phyloP scores from a whole-genome alignment of 352 stramenopile species.

The Globisporangium carolinianum region DNA sequence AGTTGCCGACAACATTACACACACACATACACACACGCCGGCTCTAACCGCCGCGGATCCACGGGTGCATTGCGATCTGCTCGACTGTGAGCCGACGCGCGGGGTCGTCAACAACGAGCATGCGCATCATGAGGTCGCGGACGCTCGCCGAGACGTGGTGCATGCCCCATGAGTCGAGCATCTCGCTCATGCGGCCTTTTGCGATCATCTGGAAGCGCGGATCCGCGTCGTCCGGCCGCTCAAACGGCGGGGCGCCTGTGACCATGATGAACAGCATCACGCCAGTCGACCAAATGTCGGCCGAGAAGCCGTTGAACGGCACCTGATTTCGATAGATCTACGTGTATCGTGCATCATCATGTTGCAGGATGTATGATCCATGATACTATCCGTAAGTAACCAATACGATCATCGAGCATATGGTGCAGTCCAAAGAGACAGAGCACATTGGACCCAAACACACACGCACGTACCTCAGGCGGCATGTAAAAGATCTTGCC shows the following conservation, averaged over 20 bases:
- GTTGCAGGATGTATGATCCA: too few species aligned
- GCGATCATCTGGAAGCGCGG: conserved; percentile 84
- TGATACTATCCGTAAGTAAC: too few species aligned
- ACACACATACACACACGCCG: too few species aligned
- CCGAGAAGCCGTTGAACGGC: conserved; percentile 88
- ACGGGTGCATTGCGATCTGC: conserved; percentile 80
- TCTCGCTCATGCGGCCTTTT: conserved; percentile 66
- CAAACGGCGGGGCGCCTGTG: conserved; percentile 88
- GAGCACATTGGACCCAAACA: too few species aligned
- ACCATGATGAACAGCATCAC: conserved; percentile 95
- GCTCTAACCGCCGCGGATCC: conserved; percentile 59
- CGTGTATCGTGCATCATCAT: too few species aligned
- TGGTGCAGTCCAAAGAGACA: not conserved
- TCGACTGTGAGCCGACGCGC: conserved; percentile 66
- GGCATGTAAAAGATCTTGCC: conserved; percentile 90
- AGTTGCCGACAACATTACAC: too few species aligned
- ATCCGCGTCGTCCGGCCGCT: conserved; percentile 74
- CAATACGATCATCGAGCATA: not conserved
- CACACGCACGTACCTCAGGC: conserved; percentile 42
- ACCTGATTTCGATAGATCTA: conserved; percentile 88
- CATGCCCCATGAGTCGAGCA: conserved; percentile 86
- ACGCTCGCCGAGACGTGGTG: conserved; percentile 65
- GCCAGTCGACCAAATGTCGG: conserved; percentile 92
- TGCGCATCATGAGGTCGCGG: conserved; percentile 66
- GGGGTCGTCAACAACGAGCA: conserved; percentile 82